These are phyloP conservation scores for Backusella morwellensis DNA, from an alignment of 192 early-diverging fungal genomes.

Conservation along the genomic window DNA sequence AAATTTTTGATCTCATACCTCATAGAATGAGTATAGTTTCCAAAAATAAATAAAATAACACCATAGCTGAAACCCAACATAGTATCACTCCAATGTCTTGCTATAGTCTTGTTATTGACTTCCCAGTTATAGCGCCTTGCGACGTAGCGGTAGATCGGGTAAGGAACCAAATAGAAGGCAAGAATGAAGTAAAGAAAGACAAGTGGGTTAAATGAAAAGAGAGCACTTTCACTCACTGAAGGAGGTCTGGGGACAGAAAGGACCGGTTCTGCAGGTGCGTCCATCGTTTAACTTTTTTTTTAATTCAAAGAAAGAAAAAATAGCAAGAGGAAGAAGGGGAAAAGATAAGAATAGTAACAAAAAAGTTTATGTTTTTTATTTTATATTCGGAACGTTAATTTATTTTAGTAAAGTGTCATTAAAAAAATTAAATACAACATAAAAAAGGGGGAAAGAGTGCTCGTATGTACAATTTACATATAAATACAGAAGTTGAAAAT, in stretches of 20 bases:
- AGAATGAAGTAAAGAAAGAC: conserved; percentile 53
- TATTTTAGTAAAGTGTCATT: not conserved
- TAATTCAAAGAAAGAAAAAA: not conserved
- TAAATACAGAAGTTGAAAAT: conserved; percentile 55
- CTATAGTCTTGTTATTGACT: conserved; percentile 57
- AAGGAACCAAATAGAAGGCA: conserved; percentile 51
- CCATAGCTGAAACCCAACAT: conserved; percentile 57
- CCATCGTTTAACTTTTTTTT: conserved; percentile 5
- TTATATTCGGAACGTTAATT: not conserved
- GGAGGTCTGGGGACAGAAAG: conserved; percentile 10
- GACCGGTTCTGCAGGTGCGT: not conserved
- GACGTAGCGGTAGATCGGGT: conserved; percentile 53
- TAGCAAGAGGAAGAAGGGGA: not conserved
- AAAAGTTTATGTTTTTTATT: not conserved
- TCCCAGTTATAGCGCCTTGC: conserved; percentile 68
- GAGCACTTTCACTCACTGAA: conserved; percentile 17
- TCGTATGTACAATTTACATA: conserved; percentile 16
- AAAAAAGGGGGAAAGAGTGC: conserved; percentile 33
- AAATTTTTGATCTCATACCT: conserved; percentile 37
- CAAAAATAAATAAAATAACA: conserved; percentile 71
- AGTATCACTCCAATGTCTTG: conserved; percentile 66
- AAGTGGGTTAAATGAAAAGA: conserved; percentile 49
- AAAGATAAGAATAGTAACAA: not conserved
- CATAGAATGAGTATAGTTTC: conserved; percentile 66
- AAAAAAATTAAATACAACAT: not conserved